These are phyloP conservation scores for Eragrostis curvula DNA, from an alignment of 176 grass and related monocot species.

Conservation along the genomic window DNA sequence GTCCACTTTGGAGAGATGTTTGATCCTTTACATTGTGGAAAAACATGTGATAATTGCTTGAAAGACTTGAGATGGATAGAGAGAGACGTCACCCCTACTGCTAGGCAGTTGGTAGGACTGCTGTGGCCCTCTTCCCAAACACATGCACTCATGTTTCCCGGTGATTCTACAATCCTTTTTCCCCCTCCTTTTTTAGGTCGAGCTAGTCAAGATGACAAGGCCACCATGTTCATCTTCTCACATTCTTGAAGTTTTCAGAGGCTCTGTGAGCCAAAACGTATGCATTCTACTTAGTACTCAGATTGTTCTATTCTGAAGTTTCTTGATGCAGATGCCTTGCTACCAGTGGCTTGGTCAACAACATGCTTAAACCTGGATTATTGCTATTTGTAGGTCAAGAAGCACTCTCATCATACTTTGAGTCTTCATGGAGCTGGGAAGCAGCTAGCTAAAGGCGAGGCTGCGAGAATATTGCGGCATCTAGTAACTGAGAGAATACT, in stretches of 20 bases:
- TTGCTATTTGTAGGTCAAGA: conserved; percentile 58
- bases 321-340: background rate
- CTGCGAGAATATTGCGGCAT: conserved; percentile 70
- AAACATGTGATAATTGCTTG: conserved; percentile 92
- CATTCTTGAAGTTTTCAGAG: conserved; percentile 94
- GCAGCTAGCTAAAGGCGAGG: conserved; percentile 71
- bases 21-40: conserved; percentile 61
- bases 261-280: conserved; percentile 89
- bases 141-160: background rate
- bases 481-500: conserved; percentile 87
- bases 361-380: background rate
- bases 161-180: conserved; percentile 29
- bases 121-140: too few relatives aligned
- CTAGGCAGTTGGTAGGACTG: conserved; percentile 89
- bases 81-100: conserved; percentile 80
- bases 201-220: conserved; percentile 51
- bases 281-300: conserved; percentile 24
- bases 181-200: conserved; percentile 63
- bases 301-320: conserved; percentile 14
- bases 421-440: conserved; percentile 92
- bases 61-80: conserved; percentile 76
- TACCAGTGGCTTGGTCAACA: background rate
- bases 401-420: conserved; percentile 68
- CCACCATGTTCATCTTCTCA: conserved; percentile 64
- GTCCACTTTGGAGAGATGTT: conserved; percentile 95